Evolutionary conservation across 768 basidiomycete species (phyloP).

Genomic region (Erythrobasidium yunnanense): DNA sequence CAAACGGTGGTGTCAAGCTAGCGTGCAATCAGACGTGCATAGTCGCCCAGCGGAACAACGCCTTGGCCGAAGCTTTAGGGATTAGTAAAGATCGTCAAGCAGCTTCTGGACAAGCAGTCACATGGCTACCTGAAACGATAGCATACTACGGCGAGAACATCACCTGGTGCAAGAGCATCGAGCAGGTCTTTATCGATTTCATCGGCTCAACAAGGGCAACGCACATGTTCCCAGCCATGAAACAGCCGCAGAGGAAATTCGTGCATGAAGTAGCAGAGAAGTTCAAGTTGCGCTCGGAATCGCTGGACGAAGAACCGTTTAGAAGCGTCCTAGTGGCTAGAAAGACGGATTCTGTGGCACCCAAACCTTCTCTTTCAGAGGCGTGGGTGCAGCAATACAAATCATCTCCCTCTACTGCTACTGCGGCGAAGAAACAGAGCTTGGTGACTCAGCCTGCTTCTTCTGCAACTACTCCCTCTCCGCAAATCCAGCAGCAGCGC

Average conservation of each 20-base stretch:
- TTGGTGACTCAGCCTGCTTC: constrained; percentile 8
- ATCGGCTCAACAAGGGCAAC: constrained; percentile 55
- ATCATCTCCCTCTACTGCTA: neutral
- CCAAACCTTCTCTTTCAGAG: constrained; percentile 30
- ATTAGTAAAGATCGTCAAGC: constrained; percentile 51
- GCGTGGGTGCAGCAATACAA: constrained; percentile 21
- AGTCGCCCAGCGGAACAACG: constrained; percentile 72
- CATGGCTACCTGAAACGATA: constrained; percentile 35
- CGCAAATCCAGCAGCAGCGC: constrained; percentile 30
- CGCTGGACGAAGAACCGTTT: constrained; percentile 85
- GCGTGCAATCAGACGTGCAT: constrained; percentile 76
- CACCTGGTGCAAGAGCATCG: constrained; percentile 68
- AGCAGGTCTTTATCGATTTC: constrained; percentile 49
- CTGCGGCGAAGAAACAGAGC: neutral
- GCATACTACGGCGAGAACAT: constrained; percentile 30
- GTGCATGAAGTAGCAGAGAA: constrained; percentile 61
- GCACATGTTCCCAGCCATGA: constrained; percentile 71
- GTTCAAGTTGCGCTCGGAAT: constrained; percentile 71
- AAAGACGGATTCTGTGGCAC: constrained; percentile 29
- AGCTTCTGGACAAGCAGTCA: constrained; percentile 42
- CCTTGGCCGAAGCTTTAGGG: constrained; percentile 80
- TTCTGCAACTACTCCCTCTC: neutral
- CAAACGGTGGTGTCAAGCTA: constrained; percentile 46
- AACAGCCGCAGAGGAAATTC: constrained; percentile 66
- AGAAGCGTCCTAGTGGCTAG: constrained; percentile 41